A percentile compares a stretch with the other conserved stretches of the same genome.
These are phyloP conservation scores for Hygrophoropsis aurantiaca DNA, from an alignment of 768 basidiomycete species.

Conservation along the genomic window DNA sequence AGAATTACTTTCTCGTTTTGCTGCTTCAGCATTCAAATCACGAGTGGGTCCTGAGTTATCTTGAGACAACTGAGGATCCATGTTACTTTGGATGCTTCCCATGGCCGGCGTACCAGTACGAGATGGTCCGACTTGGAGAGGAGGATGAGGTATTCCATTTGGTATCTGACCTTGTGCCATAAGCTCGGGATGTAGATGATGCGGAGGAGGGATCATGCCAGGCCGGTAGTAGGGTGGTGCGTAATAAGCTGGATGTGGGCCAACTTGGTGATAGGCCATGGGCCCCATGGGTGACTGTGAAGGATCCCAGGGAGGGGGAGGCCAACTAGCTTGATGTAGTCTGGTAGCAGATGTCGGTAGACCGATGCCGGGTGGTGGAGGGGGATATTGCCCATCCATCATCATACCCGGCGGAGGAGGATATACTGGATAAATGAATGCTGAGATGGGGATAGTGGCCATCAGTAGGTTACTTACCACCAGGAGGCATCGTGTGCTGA, in stretches of 20 bases:
- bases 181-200: constrained; percentile 15
- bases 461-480: constrained; percentile 28
- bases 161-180: constrained; percentile 18
- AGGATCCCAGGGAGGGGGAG: constrained; percentile 25
- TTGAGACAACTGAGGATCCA: constrained; percentile 21
- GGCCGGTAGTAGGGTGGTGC: constrained; percentile 52
- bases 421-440: constrained; percentile 34
- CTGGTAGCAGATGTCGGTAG: constrained; percentile 58
- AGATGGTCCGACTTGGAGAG: constrained; percentile 23
- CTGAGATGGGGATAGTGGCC: background rate
- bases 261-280: constrained; percentile 34
- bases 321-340: constrained; percentile 43
- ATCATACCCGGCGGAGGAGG: constrained; percentile 39
- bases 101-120: constrained; percentile 23
- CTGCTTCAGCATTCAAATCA: too few species aligned
- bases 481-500: constrained; percentile 54
- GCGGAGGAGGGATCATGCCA: constrained; percentile 21
- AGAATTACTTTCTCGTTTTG: constrained; percentile 7
- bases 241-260: constrained; percentile 30
- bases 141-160: constrained; percentile 17
- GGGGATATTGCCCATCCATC: constrained; percentile 41
- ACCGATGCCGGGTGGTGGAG: constrained; percentile 28
- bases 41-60: background rate
- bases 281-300: constrained; percentile 23
- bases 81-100: constrained; percentile 11